phyloP scores from a whole-genome alignment of 1,139 yeast species.

The Williopsis jadinii region DNA sequence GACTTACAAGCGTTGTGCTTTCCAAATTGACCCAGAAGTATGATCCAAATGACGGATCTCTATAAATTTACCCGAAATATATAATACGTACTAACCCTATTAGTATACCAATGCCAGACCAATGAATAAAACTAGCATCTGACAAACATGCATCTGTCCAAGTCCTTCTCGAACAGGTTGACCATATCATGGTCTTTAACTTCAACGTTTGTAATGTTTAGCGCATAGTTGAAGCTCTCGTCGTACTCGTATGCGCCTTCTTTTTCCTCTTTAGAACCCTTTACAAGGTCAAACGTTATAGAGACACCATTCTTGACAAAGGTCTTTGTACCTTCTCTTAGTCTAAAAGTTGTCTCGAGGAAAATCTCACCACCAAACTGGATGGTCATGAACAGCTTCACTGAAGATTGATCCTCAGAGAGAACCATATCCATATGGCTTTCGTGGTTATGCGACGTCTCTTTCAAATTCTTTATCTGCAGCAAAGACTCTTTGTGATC shows the following conservation, averaged over 20 bases:
- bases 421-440: slow-evolving; percentile 7
- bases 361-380: slow-evolving; percentile 1
- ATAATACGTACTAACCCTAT: no score
- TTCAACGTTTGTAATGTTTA: slow-evolving; percentile 1
- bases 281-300: slow-evolving; percentile 2
- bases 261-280: slow-evolving; percentile 8
- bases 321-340: slow-evolving; percentile 3
- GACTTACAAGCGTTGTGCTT: no score
- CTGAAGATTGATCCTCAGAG: slow-evolving; percentile 7
- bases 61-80: no score
- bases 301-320: not conserved
- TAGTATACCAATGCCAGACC: no score
- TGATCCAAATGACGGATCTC: no score
- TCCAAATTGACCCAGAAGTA: no score
- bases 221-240: slow-evolving; percentile 6
- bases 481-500: slow-evolving; percentile 9
- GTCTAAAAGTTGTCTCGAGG: slow-evolving; percentile 2
- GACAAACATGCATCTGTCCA: slow-evolving; percentile 4
- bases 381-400: slow-evolving; percentile 5
- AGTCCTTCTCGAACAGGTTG: slow-evolving; percentile 6
- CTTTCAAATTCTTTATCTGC: slow-evolving; percentile 4
- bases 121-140: slow-evolving; percentile 1
- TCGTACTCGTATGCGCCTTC: slow-evolving; percentile 10
- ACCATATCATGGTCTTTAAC: slow-evolving; percentile 3
- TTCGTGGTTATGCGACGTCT: slow-evolving; percentile 3